Evolutionary conservation across 352 stramenopile species (phyloP), one percentile per base, ranked within the genome.

Genomic region (Globisporangium paddicum): DNA sequence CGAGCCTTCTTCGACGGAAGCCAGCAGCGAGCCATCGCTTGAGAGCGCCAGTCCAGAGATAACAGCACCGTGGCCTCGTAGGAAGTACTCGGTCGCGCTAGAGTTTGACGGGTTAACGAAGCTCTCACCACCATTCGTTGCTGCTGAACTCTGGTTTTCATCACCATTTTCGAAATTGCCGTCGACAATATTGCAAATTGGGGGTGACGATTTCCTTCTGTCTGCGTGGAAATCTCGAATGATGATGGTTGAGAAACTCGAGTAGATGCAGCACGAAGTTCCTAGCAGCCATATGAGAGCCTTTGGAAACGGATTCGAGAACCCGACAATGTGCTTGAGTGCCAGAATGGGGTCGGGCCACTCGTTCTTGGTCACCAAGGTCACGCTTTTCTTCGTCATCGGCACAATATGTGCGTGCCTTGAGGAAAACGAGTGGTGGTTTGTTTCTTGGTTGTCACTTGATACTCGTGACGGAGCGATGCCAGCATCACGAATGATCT

Each of bases 321-420:
- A 85, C 0, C 81, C 81, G 40, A 90, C 72, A 51, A 93, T 68
- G 14, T 79, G 74, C 21, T 67, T 59, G 18, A 93, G 64, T 6
- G 72, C 65, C 21, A 90, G 66, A 44, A 90, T 84, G 9, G 80
- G 80, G 52, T 90, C 77, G 18, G 80, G 79, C 79, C 77, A 89
- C 45, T 85, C 73, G 1, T 64, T 70, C 58, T 65, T 62, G 2
- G 70, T 84, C n/a, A 64, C 65, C 9, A 55, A 68, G 5, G 74
- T 69, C 5, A 70, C 40, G 13, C 34, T 37, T 56, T 58, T 55
- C 42, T 30, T 42, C 19, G 13, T 34, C 18, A 19, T 19, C 38
- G 19, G 38, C 38, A 44, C 21, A 2, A 6, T 3, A n/a, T 44
- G 3, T 44, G 38, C n/a, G n/a, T 44, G 38, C 2, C 7, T 44